Evolutionary conservation across 2,329 filamentous ascomycete species (phyloP).

Genomic region (Microcera coccophila): DNA sequence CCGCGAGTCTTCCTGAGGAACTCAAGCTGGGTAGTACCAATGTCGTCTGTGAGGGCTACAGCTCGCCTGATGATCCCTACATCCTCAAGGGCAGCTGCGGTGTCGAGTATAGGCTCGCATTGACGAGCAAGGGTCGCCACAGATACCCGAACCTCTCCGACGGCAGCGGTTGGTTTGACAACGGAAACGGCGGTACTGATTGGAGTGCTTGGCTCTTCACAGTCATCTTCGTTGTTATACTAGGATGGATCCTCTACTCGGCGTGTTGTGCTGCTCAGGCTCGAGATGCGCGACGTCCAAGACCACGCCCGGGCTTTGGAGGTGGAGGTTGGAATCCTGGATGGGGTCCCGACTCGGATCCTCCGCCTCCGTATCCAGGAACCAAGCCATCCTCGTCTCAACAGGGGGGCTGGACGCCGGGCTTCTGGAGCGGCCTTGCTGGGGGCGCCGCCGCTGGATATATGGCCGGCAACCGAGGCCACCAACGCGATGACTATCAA

Average conservation of each 20-base stretch:
- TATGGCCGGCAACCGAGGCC: conserved; percentile 50
- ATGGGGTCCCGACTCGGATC: conserved; percentile 44
- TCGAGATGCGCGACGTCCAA: conserved; percentile 9
- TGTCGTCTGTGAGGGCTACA: conserved; percentile 89
- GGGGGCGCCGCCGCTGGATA: conserved; percentile 68
- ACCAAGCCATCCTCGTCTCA: conserved; percentile 34
- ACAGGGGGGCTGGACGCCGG: conserved; percentile 60
- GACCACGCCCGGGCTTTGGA: conserved; percentile 32
- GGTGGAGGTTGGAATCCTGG: conserved; percentile 39
- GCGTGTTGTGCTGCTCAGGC: conserved; percentile 36
- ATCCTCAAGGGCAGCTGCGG: conserved; percentile 90
- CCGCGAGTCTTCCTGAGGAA: conserved; percentile 56
- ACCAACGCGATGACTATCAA: conserved; percentile 25
- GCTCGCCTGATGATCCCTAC: conserved; percentile 70
- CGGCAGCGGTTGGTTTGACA: conserved; percentile 34
- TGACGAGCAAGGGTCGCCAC: conserved; percentile 73
- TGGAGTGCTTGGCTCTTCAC: conserved; percentile 51
- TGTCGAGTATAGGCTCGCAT: conserved; percentile 77
- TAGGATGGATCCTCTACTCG: conserved; percentile 59
- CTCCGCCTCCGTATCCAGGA: conserved; percentile 46
- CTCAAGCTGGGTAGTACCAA: conserved; percentile 78
- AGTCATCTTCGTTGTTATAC: conserved; percentile 56
- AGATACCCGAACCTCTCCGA: conserved; percentile 58
- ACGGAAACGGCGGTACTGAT: conserved; percentile 30
- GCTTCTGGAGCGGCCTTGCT: conserved; percentile 69